Evolutionary conservation across 2,329 filamentous ascomycete species (phyloP).

Genomic region (Fusarium decemcellulare): DNA sequence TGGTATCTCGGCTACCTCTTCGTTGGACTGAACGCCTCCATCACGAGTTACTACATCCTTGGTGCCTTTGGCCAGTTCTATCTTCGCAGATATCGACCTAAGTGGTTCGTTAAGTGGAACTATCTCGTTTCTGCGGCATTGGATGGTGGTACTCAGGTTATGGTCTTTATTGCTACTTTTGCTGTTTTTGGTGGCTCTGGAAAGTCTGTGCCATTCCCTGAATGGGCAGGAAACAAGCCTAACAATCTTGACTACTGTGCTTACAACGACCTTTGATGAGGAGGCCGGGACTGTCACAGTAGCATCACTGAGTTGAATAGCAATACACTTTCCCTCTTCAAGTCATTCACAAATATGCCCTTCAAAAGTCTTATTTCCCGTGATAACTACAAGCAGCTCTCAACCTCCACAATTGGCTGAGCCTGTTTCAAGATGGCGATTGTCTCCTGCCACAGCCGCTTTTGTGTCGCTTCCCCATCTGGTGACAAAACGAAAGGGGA

Average conservation of each 20-base stretch:
- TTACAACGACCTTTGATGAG: too few relatives aligned
- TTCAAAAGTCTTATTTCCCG: too few relatives aligned
- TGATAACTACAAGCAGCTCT: background rate
- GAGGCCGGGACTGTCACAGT: too few relatives aligned
- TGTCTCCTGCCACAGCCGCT: background rate
- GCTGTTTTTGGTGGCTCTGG: conserved; percentile 68
- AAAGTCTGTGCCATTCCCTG: conserved; percentile 58
- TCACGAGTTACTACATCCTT: conserved; percentile 64
- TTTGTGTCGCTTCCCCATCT: background rate
- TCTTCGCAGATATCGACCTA: conserved; percentile 65
- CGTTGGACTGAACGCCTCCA: conserved; percentile 61
- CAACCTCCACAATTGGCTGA: background rate
- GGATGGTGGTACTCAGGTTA: conserved; percentile 64
- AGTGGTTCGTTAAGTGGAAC: conserved; percentile 67
- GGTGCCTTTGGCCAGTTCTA: conserved; percentile 67
- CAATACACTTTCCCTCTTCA: too few relatives aligned
- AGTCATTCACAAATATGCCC: too few relatives aligned
- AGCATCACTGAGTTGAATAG: too few relatives aligned
- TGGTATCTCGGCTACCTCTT: conserved; percentile 27
- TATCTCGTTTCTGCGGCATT: conserved; percentile 67
- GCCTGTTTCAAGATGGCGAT: background rate
- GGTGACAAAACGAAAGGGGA: background rate
- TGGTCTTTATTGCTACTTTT: conserved; percentile 68
- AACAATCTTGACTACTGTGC: conserved; percentile 28
- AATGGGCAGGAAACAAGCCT: conserved; percentile 68